A percentile compares a stretch with the other conserved stretches of the same genome.
Conservation (phyloP, 257 asterid species). For the Ocimum tenuiflorum region DNA sequence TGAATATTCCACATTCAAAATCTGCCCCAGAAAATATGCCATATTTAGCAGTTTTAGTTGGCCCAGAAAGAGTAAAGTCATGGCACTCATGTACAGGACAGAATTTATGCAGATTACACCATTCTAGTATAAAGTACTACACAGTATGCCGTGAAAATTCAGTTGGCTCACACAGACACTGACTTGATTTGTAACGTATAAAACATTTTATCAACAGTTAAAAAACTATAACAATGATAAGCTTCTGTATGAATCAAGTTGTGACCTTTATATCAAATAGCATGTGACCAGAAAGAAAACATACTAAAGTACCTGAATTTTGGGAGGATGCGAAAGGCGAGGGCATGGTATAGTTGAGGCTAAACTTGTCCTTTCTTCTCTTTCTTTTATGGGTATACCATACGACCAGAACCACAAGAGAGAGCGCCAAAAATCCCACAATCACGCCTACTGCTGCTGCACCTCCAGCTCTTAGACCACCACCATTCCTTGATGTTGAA, state of each 20-base stretch:
- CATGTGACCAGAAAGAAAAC: background rate
- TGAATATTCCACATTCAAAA: too few species aligned
- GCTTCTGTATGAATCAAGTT: slow-evolving; percentile 8
- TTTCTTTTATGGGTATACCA: slow-evolving; percentile 52
- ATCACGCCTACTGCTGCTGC: slow-evolving; percentile 46
- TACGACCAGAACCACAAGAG: slow-evolving; percentile 50
- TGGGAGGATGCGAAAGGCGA: slow-evolving; percentile 81
- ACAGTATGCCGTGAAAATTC: background rate
- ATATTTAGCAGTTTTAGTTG: background rate
- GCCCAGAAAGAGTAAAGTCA: background rate
- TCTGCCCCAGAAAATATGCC: too few species aligned
- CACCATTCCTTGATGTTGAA: slow-evolving; percentile 29
- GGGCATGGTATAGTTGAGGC: slow-evolving; percentile 40
- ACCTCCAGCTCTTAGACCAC: slow-evolving; percentile 37
- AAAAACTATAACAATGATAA: background rate
- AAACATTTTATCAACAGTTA: background rate
- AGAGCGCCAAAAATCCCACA: slow-evolving; percentile 58
- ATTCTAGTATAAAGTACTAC: background rate
- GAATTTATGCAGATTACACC: background rate
- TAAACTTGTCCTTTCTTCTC: slow-evolving; percentile 42
- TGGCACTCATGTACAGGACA: background rate
- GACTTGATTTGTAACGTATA: background rate
- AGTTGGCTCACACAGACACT: background rate
- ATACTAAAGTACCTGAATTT: slow-evolving; percentile 56
- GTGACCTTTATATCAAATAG: background rate